Base-by-base conservation (phyloP, 108 stramenopile species). In the Parietichytrium sp. region DNA sequence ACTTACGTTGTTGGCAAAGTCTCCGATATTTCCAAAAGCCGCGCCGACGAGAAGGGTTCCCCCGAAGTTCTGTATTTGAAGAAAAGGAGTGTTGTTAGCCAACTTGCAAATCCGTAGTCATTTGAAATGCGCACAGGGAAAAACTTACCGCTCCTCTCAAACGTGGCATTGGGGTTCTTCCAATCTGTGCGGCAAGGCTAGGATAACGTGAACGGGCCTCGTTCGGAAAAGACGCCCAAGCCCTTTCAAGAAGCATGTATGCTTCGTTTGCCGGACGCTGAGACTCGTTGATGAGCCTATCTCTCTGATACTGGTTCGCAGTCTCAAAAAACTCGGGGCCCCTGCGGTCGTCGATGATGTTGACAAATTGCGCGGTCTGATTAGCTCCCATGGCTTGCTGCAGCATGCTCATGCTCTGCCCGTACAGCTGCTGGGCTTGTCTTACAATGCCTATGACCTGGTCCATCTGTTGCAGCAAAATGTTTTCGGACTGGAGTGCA, bases 211-310 rank as follows among this genome's bases (percentile, higher is more conserved):
- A n/a, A 12, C 61, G 61, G 15, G 45, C 61, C 42, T 72, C 61
- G 10, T 72, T 8, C 10, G 61, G 61, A 20, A 72, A 72, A 8
- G 6, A 45, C 2, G 10, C 16, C 61, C 61, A 72, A 0, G 61
- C 61, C 6, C 42, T 8, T 16, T 33, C 36, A 47, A 72, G 10
- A 25, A 72, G 61, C 42, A 45, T 33, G 33, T 72, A 72, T 15
- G 61, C 61, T 27, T 72, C 38, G 10, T 72, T 42, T n/a, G 61
- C 61, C 13, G 61, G 61, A n/a, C 20, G 61, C 61, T 72, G 61
- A 20, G 38, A 45, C 10, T 72, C 8, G 33, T 72, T 72, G 42
- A 72, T 72, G 42, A 72, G 61, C 61, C 20, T 8, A 42, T 72
- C 61, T n/a, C 61, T 33, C 42, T 72, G 38, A 42, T 45, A 45